Base-by-base conservation (phyloP, 192 early-diverging fungal species). In the Phlyctochytrium bullatum region DNA sequence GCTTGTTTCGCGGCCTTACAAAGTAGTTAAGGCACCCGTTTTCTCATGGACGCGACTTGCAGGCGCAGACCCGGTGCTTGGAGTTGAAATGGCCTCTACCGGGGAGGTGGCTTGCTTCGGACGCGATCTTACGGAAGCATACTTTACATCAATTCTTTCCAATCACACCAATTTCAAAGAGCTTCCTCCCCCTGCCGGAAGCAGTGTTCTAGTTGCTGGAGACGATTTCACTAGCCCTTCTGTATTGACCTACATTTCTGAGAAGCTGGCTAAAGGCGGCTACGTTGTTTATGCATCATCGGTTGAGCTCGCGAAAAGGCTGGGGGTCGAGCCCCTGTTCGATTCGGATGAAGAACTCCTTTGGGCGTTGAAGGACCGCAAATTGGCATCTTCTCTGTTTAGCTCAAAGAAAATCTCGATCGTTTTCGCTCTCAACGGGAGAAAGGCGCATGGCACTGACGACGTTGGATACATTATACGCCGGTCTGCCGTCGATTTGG, bases 21-120 rank as follows among this genome's bases (percentile, higher is more conserved):
- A 91, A 17, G 93, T 90, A 3, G 86, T 97, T 71, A 98, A 98
- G 81, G 92, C 91, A 32, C 95, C 95, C 30, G 91, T 97, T 69
- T 98, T 98, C 86, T 89, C 87, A 40, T 98, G 92, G 91, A 97
- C 93, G 50, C 92, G 97, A 36, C 80, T 98, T 33, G 88, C 85
- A 2, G 95, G 97, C 40, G 97, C 97, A 23, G 97, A 98, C 69
- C 95, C 96, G 36, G 88, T 95, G 80, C 82, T 98, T 34, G 94
- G 94, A 61, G 97, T 98, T 59, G 97, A 98, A 79, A 98, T 98
- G 97, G 90, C 94, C 25, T 94, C 92, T 16, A 98, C 96, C 1
- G 96, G 96, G 61, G 96, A 98, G 82, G 94, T 98, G 17, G 96
- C 96, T 0, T 96, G 94, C 80, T 98, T 98, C 70, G 97, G 97